Evolutionary conservation across 805 yeast species (phyloP).

Genomic region (Sugiyamaella valdiviana): DNA sequence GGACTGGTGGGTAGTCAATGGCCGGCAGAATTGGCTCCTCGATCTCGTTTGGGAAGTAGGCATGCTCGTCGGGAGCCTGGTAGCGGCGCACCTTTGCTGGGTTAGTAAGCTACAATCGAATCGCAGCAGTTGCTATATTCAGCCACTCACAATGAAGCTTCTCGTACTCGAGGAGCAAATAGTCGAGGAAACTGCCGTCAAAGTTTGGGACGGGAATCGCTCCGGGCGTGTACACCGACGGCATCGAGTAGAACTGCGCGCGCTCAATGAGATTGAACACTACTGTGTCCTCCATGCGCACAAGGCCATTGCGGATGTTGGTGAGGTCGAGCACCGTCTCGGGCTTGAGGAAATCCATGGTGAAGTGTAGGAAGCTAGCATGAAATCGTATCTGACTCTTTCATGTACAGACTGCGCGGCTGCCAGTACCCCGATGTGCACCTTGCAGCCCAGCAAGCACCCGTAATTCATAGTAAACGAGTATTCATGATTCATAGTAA

Average conservation of each 20-base stretch:
- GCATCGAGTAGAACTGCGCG: slow-evolving; percentile 74
- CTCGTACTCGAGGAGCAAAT: slow-evolving; percentile 75
- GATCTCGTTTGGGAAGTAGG: slow-evolving; percentile 70
- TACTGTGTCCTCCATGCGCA: slow-evolving; percentile 95
- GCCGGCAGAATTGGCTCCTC: slow-evolving; percentile 73
- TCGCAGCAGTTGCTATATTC: no score
- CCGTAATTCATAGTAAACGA: no score
- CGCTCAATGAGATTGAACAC: slow-evolving; percentile 89
- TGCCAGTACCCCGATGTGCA: no score
- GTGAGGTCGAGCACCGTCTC: slow-evolving; percentile 71
- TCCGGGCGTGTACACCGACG: slow-evolving; percentile 62
- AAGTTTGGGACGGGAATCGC: slow-evolving; percentile 56
- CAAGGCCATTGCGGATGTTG: slow-evolving; percentile 77
- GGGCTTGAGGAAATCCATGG: slow-evolving; percentile 80
- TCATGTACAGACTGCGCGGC: no score
- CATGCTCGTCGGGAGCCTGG: slow-evolving; percentile 90
- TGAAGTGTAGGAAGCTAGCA: neutral
- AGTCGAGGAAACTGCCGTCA: slow-evolving; percentile 79
- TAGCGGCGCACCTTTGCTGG: slow-evolving; percentile 73
- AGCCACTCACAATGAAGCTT: slow-evolving; percentile 41
- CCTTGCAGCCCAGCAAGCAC: no score
- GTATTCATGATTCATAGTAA: no score
- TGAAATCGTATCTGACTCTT: neutral
- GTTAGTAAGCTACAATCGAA: neutral
- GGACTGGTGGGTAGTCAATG: slow-evolving; percentile 66